Evolutionary conservation across 768 basidiomycete genomes (phyloP), one percentile per base, ranked within the genome.

Genomic region (Tulasnella sp.): DNA sequence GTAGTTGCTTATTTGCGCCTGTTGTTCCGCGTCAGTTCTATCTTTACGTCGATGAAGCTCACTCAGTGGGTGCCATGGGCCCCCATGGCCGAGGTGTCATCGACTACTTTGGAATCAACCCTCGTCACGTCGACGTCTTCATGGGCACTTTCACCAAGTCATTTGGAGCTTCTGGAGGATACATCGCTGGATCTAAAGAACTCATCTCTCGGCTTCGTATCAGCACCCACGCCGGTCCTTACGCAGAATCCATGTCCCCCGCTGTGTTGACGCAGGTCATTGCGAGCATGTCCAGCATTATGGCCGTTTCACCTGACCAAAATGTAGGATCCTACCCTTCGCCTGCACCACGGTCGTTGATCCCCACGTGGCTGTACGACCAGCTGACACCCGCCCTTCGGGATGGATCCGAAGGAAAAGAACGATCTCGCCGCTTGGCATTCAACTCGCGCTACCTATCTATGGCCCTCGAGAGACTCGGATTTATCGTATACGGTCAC

Each of bases 141-240:
- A 99, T 99, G 96, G 96, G 96, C 50, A 99, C 96, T 0, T 96
- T 99, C 71, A 99, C 94, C 24, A 91, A 90, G 70, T 90, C 88
- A 0, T 93, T 93, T 66, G 91, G 90, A 56, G 87, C 92, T 0
- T 86, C 92, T 0, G 94, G 94, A 48, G 94, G 96, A 2, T 98
- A 98, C 72, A 84, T 99, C 62, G 79, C 93, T 2, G 93, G 92
- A 5, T 81, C 73, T 65, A 92, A 89, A 66, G 70, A 74, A 1
- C 74, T 94, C 61, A 85, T 98, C 63, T 84, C 91, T 64, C 76
- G 82, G 4, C 78, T 99, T 7, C 87, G 93, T 12, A 66, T 92
- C 22, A 78, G 81, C 48, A 87, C 87, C 1, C 84, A 94, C 69
- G 81, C 89, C 0, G 84, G 86, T 30, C 70, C 82, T 21, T 97